These are phyloP conservation scores for Byssochlamys sp. DNA, from an alignment of 2,329 filamentous ascomycete genomes.

Conservation along the genomic window DNA sequence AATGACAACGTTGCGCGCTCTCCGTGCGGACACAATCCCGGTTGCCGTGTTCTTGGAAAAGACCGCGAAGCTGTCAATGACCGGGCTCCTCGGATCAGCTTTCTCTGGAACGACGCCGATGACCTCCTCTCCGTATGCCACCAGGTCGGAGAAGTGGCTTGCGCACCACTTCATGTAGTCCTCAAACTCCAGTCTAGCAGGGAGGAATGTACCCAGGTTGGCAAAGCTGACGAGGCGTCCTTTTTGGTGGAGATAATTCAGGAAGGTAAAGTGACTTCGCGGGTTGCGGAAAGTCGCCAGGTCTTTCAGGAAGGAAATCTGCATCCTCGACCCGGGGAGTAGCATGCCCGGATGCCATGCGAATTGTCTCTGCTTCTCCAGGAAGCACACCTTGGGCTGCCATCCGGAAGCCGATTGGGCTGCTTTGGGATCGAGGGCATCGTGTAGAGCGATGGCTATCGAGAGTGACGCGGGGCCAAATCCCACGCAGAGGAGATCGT, in stretches of 20 bases:
- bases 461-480: slow-evolving; percentile 87
- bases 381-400: slow-evolving; percentile 66
- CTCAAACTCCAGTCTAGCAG: slow-evolving; percentile 79
- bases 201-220: slow-evolving; percentile 81
- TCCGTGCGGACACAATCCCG: slow-evolving; percentile 30
- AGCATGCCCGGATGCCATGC: slow-evolving; percentile 95
- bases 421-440: slow-evolving; percentile 49
- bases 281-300: slow-evolving; percentile 82
- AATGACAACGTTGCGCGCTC: slow-evolving; percentile 48
- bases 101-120: slow-evolving; percentile 57
- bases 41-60: slow-evolving; percentile 51
- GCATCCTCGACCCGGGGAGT: slow-evolving; percentile 86
- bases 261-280: slow-evolving; percentile 82
- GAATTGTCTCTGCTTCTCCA: slow-evolving; percentile 76
- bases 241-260: slow-evolving; percentile 83
- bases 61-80: slow-evolving; percentile 59
- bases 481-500: slow-evolving; percentile 81
- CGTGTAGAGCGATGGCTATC: slow-evolving; percentile 79
- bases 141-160: slow-evolving; percentile 61
- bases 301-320: slow-evolving; percentile 96
- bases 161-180: slow-evolving; percentile 94
- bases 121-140: slow-evolving; percentile 71
- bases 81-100: slow-evolving; percentile 34
- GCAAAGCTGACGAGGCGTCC: slow-evolving; percentile 78
- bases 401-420: slow-evolving; percentile 32